phyloP scores from a whole-genome alignment of 306 rosid species.

The Dicorynia guianensis region DNA sequence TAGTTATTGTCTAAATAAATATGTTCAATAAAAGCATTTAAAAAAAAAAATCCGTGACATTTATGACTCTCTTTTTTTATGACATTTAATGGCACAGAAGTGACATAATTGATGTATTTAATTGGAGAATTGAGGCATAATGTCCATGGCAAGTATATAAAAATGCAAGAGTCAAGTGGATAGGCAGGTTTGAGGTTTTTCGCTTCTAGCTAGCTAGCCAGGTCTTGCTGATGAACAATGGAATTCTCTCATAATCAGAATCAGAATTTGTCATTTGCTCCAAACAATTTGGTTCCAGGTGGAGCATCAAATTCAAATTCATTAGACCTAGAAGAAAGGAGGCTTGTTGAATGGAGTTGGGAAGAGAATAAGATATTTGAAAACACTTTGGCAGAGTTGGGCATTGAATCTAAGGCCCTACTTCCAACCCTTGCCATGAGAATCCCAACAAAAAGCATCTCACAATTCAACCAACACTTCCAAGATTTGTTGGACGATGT shows the following conservation, averaged over 20 bases:
- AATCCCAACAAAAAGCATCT: background rate
- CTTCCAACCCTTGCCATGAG: conserved; percentile 9
- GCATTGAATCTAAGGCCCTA: background rate
- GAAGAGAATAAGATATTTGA: conserved; percentile 17
- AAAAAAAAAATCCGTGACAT: no score
- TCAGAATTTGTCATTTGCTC: background rate
- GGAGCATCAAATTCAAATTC: no score
- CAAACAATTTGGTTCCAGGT: background rate
- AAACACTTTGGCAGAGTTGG: conserved; percentile 3
- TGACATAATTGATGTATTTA: no score
- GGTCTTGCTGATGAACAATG: background rate
- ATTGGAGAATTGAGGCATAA: no score
- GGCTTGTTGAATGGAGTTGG: background rate
- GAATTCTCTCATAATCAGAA: background rate
- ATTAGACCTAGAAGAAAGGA: background rate
- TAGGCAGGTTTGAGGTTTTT: no score
- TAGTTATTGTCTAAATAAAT: no score
- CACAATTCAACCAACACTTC: background rate
- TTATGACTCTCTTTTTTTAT: no score
- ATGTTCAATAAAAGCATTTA: no score
- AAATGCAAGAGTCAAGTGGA: background rate
- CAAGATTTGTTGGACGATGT: background rate
- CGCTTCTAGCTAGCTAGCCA: no score
- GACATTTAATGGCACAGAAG: no score
- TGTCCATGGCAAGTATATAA: no score